phyloP scores from a whole-genome alignment of 352 stramenopile genomes.

The Phytophthora kernoviae region DNA sequence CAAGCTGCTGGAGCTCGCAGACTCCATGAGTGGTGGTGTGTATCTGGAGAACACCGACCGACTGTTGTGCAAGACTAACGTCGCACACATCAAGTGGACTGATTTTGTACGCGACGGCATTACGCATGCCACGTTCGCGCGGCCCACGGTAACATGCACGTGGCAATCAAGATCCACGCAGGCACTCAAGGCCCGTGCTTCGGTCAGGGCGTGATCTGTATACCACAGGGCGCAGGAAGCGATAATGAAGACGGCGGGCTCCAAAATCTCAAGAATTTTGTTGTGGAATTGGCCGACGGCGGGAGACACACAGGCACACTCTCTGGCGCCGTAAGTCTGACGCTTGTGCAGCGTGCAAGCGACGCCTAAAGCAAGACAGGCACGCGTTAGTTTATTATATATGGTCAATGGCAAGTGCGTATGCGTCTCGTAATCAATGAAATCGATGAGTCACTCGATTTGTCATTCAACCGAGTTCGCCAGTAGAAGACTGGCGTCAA shows the following conservation, averaged over 20 bases:
- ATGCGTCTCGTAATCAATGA: conserved; percentile 24
- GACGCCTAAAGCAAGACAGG: conserved; percentile 20
- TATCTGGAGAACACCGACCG: conserved; percentile 53
- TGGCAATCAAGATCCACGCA: conserved; percentile 72
- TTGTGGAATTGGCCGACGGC: conserved; percentile 57
- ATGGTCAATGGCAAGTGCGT: conserved; percentile 17
- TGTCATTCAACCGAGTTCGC: conserved; percentile 28
- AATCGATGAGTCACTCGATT: conserved; percentile 33
- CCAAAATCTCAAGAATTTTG: conserved; percentile 46
- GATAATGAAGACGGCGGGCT: conserved; percentile 23
- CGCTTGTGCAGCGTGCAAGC: conserved; percentile 36
- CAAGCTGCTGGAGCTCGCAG: conserved; percentile 79
- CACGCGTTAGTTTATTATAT: conserved; percentile 32
- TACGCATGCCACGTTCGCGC: conserved; percentile 61
- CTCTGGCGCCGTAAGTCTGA: conserved; percentile 45
- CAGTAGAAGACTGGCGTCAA: conserved; percentile 1
- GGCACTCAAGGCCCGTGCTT: conserved; percentile 51
- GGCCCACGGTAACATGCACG: conserved; percentile 66
- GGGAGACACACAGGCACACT: conserved; percentile 64
- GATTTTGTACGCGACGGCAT: conserved; percentile 58
- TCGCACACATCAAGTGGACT: conserved; percentile 49
- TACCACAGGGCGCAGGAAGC: conserved; percentile 40
- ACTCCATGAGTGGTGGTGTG: conserved; percentile 65
- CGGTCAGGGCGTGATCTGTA: conserved; percentile 70
- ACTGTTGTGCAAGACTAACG: conserved; percentile 50